Evolutionary conservation across 805 yeast species (phyloP).

Genomic region (Metschnikowia drakensbergensis): DNA sequence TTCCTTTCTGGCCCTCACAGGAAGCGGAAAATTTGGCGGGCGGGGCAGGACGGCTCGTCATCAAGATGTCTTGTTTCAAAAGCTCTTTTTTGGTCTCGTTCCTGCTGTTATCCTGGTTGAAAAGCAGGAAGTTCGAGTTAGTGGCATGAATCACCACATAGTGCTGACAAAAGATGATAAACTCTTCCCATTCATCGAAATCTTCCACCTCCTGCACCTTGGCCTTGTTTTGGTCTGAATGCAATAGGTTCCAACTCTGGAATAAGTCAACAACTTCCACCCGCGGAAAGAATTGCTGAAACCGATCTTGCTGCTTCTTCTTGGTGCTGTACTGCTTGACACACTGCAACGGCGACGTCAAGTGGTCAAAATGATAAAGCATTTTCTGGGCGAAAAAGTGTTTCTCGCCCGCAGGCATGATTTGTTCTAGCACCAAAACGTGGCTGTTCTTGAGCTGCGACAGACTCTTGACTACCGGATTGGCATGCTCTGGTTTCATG

Average conservation of each 20-base stretch:
- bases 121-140: conserved; percentile 21
- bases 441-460: conserved; percentile 50
- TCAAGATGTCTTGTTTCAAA: background rate
- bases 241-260: conserved; percentile 51
- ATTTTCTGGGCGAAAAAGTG: conserved; percentile 73
- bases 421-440: conserved; percentile 66
- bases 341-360: conserved; percentile 66
- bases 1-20: conserved; percentile 16
- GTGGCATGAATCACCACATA: conserved; percentile 67
- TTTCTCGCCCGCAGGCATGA: conserved; percentile 56
- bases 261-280: conserved; percentile 53
- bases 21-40: conserved; percentile 45
- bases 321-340: conserved; percentile 54
- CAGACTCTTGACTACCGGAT: conserved; percentile 51
- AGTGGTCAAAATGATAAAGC: conserved; percentile 64
- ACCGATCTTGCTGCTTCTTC: conserved; percentile 48
- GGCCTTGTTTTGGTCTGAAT: conserved; percentile 35
- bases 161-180: conserved; percentile 69
- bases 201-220: conserved; percentile 53
- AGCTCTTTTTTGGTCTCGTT: background rate
- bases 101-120: background rate
- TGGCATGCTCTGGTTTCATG: conserved; percentile 66
- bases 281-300: conserved; percentile 44
- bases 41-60: background rate
- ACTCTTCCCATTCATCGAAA: conserved; percentile 85